phyloP scores from a whole-genome alignment of 2,329 filamentous ascomycete species.

The Clonostachys rhizophaga region DNA sequence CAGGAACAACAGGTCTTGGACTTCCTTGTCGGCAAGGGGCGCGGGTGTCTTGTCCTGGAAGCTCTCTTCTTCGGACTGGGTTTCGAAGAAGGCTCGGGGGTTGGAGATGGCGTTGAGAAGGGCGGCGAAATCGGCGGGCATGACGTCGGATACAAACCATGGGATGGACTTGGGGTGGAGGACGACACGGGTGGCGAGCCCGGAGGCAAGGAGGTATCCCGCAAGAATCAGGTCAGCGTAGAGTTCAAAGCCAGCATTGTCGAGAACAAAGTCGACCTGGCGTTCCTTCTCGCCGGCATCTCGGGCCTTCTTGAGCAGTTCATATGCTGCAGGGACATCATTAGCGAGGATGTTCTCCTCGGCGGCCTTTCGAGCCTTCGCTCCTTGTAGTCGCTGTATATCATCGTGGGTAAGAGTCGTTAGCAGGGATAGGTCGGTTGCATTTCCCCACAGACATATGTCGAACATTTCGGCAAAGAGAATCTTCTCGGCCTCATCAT shows the following conservation, averaged over 20 bases:
- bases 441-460: slow-evolving; percentile 67
- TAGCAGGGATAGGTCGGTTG: slow-evolving; percentile 61
- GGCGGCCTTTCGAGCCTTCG: slow-evolving; percentile 54
- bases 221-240: slow-evolving; percentile 65
- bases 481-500: slow-evolving; percentile 14
- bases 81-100: slow-evolving; percentile 74
- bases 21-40: slow-evolving; percentile 63
- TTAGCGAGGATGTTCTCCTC: slow-evolving; percentile 67
- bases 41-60: slow-evolving; percentile 47
- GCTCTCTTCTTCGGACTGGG: slow-evolving; percentile 47
- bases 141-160: slow-evolving; percentile 68
- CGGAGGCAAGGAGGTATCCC: slow-evolving; percentile 59
- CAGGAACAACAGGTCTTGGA: slow-evolving; percentile 65
- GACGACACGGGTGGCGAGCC: slow-evolving; percentile 58
- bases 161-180: slow-evolving; percentile 65
- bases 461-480: slow-evolving; percentile 63
- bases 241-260: slow-evolving; percentile 68
- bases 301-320: slow-evolving; percentile 16
- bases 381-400: slow-evolving; percentile 64
- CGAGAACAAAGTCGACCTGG: slow-evolving; percentile 57
- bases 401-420: slow-evolving; percentile 63
- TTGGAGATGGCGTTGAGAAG: slow-evolving; percentile 73
- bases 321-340: slow-evolving; percentile 42
- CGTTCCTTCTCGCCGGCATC: slow-evolving; percentile 14
- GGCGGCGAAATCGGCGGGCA: slow-evolving; percentile 76